phyloP scores from a whole-genome alignment of 495 filamentous ascomycete genomes.

The Penicillium lagena region DNA sequence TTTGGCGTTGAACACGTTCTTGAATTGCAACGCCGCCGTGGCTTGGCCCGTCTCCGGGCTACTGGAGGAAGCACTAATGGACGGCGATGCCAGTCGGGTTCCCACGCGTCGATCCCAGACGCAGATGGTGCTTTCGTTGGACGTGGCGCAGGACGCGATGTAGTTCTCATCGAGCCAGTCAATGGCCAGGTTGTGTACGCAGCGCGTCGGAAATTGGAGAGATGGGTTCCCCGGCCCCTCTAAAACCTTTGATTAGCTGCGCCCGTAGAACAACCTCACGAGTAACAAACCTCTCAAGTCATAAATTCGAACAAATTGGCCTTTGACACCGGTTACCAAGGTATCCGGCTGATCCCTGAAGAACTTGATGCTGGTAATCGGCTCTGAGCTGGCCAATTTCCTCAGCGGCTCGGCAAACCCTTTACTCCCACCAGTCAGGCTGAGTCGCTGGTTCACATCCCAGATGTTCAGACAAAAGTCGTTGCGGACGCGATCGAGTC shows the following conservation, averaged over 20 bases:
- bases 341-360: slow-evolving; percentile 79
- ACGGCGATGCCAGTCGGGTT: slow-evolving; percentile 36
- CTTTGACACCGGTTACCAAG: slow-evolving; percentile 74
- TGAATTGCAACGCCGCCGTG: slow-evolving; percentile 57
- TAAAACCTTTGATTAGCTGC: slow-evolving; percentile 10
- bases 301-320: slow-evolving; percentile 82
- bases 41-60: slow-evolving; percentile 27
- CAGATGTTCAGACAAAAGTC: slow-evolving; percentile 92
- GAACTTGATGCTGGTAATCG: slow-evolving; percentile 87
- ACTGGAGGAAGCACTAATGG: slow-evolving; percentile 29
- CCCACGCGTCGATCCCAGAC: slow-evolving; percentile 84
- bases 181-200: slow-evolving; percentile 85
- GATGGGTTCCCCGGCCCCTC: slow-evolving; percentile 50
- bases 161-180: slow-evolving; percentile 89
- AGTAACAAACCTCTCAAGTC: slow-evolving; percentile 69
- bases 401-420: slow-evolving; percentile 54
- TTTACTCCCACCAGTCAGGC: slow-evolving; percentile 25
- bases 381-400: slow-evolving; percentile 74
- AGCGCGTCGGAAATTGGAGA: slow-evolving; percentile 66
- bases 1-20: slow-evolving; percentile 54
- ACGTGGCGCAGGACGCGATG: slow-evolving; percentile 77
- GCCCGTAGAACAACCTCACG: not conserved
- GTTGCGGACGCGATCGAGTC: slow-evolving; percentile 84
- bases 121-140: slow-evolving; percentile 62
- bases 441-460: slow-evolving; percentile 70